Percentiles rank a stretch among this genome's conserved stretches.
phyloP scores from a whole-genome alignment of 2,329 filamentous ascomycete genomes.

The Berkeleyomyces basicola region DNA sequence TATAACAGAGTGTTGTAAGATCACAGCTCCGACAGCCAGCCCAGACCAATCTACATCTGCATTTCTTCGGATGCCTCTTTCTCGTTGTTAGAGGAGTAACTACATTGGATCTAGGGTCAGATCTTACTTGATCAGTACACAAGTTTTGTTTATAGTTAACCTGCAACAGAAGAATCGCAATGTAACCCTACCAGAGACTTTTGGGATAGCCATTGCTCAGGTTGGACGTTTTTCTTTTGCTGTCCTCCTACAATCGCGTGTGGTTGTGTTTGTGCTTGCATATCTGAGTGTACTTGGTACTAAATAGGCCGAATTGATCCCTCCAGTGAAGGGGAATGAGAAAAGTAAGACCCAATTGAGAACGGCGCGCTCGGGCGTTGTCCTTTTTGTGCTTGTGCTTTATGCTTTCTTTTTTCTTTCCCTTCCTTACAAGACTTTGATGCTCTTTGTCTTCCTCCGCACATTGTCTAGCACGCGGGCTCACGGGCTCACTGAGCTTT shows the following conservation, averaged over 20 bases:
- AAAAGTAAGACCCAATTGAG: not conserved
- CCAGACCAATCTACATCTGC: too few relatives aligned
- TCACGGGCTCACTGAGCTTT: constrained; percentile 1
- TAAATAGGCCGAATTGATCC: not conserved
- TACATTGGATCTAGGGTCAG: too few relatives aligned
- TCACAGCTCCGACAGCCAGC: too few relatives aligned
- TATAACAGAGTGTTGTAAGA: too few relatives aligned
- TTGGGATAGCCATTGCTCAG: not conserved
- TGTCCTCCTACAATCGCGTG: not conserved
- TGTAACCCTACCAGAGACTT: too few relatives aligned
- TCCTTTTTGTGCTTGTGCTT: not conserved
- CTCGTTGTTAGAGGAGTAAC: too few relatives aligned
- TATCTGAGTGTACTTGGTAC: not conserved
- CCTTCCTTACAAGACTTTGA: not conserved
- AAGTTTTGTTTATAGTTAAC: too few relatives aligned
- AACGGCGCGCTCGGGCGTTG: constrained; percentile 1
- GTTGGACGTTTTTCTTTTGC: not conserved
- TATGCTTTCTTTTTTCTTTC: constrained; percentile 2
- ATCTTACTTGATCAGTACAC: too few relatives aligned
- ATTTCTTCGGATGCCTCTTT: too few relatives aligned
- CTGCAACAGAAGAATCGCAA: too few relatives aligned
- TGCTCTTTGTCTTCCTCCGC: not conserved
- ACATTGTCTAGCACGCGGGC: not conserved
- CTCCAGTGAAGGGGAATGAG: not conserved
- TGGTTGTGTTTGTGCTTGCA: not conserved